Conservation (phyloP, 2,329 filamentous ascomycete species). For the Clonostachys rhizophaga region DNA sequence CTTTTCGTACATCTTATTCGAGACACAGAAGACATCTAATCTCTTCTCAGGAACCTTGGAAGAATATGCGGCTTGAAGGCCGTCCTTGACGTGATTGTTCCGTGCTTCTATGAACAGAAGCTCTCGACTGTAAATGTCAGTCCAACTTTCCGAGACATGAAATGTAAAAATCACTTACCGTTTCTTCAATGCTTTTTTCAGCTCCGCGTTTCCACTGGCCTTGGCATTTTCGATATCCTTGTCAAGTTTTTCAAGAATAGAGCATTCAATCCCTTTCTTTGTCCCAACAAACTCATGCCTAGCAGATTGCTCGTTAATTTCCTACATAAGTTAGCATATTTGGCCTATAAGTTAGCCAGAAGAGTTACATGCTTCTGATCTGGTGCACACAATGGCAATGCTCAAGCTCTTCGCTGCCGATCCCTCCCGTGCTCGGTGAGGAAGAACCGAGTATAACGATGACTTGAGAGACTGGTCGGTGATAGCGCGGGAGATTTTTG, state of each 20-base stretch:
- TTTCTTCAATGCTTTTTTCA: conserved; percentile 11
- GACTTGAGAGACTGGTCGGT: conserved; percentile 23
- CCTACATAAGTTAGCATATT: conserved; percentile 8
- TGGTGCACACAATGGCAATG: conserved; percentile 24
- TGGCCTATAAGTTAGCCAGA: neutral
- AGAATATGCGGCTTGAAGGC: conserved; percentile 15
- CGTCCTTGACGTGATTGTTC: conserved; percentile 17
- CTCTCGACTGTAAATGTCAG: too few species aligned
- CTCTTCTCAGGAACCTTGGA: conserved; percentile 9
- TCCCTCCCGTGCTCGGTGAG: conserved; percentile 17
- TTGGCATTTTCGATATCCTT: conserved; percentile 16
- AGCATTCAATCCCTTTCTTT: conserved; percentile 9
- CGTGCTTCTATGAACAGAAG: conserved; percentile 19
- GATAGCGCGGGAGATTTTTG: conserved; percentile 23
- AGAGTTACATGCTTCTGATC: conserved; percentile 14
- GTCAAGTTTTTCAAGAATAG: conserved; percentile 14
- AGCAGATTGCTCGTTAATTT: conserved; percentile 17
- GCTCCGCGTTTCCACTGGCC: conserved; percentile 10
- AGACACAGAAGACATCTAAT: conserved; percentile 26
- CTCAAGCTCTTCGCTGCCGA: conserved; percentile 9
- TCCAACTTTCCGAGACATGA: too few species aligned
- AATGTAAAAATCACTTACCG: too few species aligned
- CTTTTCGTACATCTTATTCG: conserved; percentile 24
- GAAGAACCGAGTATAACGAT: conserved; percentile 17
- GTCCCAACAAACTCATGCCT: conserved; percentile 17